These are phyloP conservation scores for Pyrus communis DNA, from an alignment of 306 rosid species.

Conservation along the genomic window DNA sequence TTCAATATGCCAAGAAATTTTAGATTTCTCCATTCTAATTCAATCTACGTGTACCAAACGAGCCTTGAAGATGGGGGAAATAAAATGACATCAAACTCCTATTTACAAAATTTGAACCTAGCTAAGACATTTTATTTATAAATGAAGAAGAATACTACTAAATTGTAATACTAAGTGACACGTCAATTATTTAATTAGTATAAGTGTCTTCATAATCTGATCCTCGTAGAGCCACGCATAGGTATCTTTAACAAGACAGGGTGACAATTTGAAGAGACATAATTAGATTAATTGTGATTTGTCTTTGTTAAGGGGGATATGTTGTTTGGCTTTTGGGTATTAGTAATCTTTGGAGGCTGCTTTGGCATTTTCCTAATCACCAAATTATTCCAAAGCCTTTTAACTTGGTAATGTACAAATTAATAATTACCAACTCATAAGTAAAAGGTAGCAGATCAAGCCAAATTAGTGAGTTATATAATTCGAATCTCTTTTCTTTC, in stretches of 20 bases:
- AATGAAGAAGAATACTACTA: too few species aligned
- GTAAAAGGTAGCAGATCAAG: background rate
- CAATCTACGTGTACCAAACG: too few species aligned
- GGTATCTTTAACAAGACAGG: background rate
- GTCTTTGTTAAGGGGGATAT: background rate
- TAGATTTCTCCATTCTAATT: too few species aligned
- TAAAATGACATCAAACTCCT: too few species aligned
- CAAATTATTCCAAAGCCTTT: slow-evolving; percentile 6
- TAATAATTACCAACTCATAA: background rate
- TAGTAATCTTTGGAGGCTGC: slow-evolving; percentile 9
- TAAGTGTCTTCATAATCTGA: background rate
- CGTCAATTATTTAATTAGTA: too few species aligned
- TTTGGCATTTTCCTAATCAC: slow-evolving; percentile 13
- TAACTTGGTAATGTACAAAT: slow-evolving; percentile 10
- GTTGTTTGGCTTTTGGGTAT: background rate
- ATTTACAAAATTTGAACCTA: too few species aligned
- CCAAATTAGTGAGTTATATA: too few species aligned
- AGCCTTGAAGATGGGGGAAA: too few species aligned
- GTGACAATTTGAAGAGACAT: slow-evolving; percentile 1
- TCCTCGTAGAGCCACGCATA: background rate
- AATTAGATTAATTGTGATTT: background rate
- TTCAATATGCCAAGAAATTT: too few species aligned
- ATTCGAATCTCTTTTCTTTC: too few species aligned
- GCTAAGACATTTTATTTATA: too few species aligned
- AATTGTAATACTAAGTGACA: too few species aligned